Percentiles rank a stretch among this genome's conserved stretches.
Conservation (phyloP, 1,284 basidiomycete species). For the Moesziomyces aphidis region DNA sequence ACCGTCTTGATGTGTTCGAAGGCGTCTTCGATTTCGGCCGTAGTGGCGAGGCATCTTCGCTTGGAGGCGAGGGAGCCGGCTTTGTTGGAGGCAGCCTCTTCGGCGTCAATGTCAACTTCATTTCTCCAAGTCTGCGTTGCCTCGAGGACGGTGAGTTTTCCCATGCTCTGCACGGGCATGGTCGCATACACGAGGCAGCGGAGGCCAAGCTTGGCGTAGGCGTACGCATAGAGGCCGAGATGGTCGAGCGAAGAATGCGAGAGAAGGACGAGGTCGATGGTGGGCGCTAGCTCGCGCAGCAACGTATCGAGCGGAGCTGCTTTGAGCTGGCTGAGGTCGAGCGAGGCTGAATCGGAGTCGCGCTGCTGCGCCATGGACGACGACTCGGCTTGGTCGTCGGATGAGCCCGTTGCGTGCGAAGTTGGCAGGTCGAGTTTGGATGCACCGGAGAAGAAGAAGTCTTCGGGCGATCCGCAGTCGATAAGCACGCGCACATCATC, state of each 20-base stretch:
- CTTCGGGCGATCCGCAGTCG: constrained; percentile 79
- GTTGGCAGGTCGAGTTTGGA: constrained; percentile 1
- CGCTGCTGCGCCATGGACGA: constrained; percentile 46
- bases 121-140: constrained; percentile 56
- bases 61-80: background rate
- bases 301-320: constrained; percentile 43
- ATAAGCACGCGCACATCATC: constrained; percentile 94
- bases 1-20: constrained; percentile 92
- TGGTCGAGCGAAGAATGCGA: constrained; percentile 93
- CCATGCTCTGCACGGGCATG: constrained; percentile 95
- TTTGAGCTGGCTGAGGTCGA: constrained; percentile 33
- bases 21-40: constrained; percentile 89
- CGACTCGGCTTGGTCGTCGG: constrained; percentile 26
- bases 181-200: constrained; percentile 95
- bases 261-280: constrained; percentile 85
- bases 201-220: constrained; percentile 85
- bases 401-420: background rate
- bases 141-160: constrained; percentile 77
- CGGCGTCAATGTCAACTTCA: constrained; percentile 55
- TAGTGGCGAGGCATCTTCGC: constrained; percentile 75
- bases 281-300: constrained; percentile 72
- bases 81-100: constrained; percentile 7
- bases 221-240: constrained; percentile 90
- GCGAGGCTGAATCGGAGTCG: constrained; percentile 8
- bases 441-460: constrained; percentile 50